Percentiles rank a stretch among this genome's conserved stretches.
Conservation (phyloP, 306 rosid genomes). For the Prunus fruticosa region DNA sequence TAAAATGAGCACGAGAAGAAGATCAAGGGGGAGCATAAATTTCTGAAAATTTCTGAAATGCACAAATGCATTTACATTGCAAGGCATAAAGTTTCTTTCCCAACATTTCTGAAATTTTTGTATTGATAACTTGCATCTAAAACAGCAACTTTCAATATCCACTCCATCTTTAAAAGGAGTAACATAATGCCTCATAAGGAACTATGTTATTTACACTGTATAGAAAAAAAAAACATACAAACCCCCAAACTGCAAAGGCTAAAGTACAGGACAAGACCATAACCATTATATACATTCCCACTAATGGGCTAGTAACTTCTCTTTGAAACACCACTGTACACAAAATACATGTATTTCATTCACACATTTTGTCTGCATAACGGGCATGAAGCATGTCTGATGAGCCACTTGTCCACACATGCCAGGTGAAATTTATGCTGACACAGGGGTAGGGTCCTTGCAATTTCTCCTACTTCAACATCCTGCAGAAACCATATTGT, state of each 20-base stretch:
- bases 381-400: constrained; percentile 69
- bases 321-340: not conserved
- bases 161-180: not conserved
- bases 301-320: not conserved
- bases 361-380: constrained; percentile 63
- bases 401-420: constrained; percentile 81
- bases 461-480: constrained; percentile 60
- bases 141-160: not conserved
- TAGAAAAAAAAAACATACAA: not conserved
- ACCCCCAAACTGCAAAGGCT: not conserved
- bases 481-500: constrained; percentile 39
- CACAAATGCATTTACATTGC: not conserved
- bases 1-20: too few species aligned
- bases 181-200: not conserved
- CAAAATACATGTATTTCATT: not conserved
- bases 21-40: too few species aligned
- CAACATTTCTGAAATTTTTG: not conserved
- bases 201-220: not conserved
- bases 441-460: constrained; percentile 60
- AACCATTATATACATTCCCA: not conserved
- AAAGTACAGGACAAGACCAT: not conserved
- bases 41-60: too few species aligned
- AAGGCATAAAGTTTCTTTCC: not conserved
- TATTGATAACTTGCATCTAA: not conserved
- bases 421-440: constrained; percentile 66